Evolutionary conservation across 352 stramenopile species (phyloP).

Genomic region (Phytophthora pluvialis): DNA sequence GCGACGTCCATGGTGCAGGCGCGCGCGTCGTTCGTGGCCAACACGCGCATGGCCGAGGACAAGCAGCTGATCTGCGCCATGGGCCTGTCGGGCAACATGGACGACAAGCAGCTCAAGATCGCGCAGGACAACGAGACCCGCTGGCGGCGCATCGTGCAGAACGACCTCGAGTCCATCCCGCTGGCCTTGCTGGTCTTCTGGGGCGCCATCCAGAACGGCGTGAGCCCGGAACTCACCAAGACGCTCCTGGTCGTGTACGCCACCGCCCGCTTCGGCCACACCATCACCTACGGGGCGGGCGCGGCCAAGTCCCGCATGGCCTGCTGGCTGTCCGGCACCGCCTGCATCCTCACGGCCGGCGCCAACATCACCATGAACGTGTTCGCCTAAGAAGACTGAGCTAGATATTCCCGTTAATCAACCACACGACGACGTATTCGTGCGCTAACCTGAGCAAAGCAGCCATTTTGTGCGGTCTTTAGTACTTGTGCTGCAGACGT

Average conservation of each 20-base stretch:
- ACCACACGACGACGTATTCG: too few relatives aligned
- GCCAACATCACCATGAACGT: constrained; percentile 28
- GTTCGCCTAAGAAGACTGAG: constrained; percentile 10
- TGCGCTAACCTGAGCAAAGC: too few relatives aligned
- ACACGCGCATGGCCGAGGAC: constrained; percentile 52
- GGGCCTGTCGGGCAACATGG: constrained; percentile 26
- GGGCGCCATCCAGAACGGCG: constrained; percentile 44
- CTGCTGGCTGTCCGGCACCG: constrained; percentile 35
- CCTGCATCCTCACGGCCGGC: constrained; percentile 31
- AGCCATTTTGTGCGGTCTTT: too few relatives aligned
- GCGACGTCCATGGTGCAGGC: constrained; percentile 54
- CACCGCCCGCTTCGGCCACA: constrained; percentile 46
- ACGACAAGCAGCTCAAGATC: constrained; percentile 29
- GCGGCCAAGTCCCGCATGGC: constrained; percentile 34
- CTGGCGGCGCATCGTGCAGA: constrained; percentile 63
- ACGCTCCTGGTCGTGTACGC: constrained; percentile 50
- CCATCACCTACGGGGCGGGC: constrained; percentile 42
- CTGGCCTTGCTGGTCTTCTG: constrained; percentile 52
- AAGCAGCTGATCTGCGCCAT: constrained; percentile 36
- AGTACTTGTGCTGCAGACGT: too few relatives aligned
- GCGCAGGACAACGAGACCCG: constrained; percentile 45
- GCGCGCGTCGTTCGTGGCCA: constrained; percentile 50
- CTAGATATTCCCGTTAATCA: not conserved
- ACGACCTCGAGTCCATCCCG: constrained; percentile 68
- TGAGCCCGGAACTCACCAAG: constrained; percentile 43